A percentile compares a stretch with the other conserved stretches of the same genome.
Evolutionary conservation across 306 rosid species (phyloP).

Genomic region (Quercus cerris): DNA sequence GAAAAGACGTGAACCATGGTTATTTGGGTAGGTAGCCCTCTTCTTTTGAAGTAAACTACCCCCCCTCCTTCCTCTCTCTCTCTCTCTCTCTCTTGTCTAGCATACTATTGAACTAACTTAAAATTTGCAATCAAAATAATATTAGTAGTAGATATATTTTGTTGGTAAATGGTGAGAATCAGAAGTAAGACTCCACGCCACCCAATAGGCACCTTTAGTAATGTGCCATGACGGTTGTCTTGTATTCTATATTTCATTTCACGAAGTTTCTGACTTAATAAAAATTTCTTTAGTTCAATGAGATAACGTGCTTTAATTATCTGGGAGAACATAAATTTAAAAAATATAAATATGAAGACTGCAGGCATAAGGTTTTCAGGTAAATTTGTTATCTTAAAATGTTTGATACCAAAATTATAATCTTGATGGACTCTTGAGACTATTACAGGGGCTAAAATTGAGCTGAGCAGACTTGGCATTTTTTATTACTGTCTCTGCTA

Average conservation of each 20-base stretch:
- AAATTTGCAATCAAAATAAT: background rate
- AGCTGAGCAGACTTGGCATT: background rate
- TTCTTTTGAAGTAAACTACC: background rate
- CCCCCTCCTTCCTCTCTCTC: too few relatives aligned
- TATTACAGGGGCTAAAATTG: background rate
- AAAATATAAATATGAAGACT: background rate
- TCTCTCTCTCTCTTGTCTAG: too few relatives aligned
- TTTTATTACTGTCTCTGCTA: background rate
- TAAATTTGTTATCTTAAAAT: background rate
- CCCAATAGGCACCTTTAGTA: background rate
- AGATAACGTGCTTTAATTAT: background rate
- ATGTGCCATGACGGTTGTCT: background rate
- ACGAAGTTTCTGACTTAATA: background rate
- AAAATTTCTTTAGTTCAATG: background rate
- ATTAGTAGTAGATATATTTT: background rate
- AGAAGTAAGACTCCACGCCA: background rate
- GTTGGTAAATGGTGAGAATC: background rate
- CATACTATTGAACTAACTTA: background rate
- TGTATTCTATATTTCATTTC: background rate
- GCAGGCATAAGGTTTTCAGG: background rate
- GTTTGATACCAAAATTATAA: background rate
- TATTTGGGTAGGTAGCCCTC: conserved; percentile 76
- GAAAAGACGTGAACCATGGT: conserved; percentile 96
- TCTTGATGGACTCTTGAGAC: background rate
- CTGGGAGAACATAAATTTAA: background rate